Evolutionary conservation across 1,284 basidiomycete genomes (phyloP), one percentile per base, ranked within the genome.

Genomic region (Leccinum huronense): DNA sequence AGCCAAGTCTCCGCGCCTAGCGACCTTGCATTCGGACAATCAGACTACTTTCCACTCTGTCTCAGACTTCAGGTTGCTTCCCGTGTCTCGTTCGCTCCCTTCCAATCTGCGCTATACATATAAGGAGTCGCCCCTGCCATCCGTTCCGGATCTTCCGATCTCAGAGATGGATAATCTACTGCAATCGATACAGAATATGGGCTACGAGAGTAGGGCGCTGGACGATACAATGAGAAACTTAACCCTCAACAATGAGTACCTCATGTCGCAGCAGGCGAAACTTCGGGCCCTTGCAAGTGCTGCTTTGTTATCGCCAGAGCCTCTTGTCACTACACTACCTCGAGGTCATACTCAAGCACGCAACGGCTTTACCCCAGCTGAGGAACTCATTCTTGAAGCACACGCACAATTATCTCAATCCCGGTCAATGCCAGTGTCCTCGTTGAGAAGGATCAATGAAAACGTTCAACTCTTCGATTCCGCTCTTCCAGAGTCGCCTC

Each of bases 371-470:
- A 90, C 89, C 0, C 79, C 85, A 1, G 79, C 87, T 0, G 86
- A 90, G 70, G 86, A 87, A 71, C 81, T 85, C 66, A 84, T 90
- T 58, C 80, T 90, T 67, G 85, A 86, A 65, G 82, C 83, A 3
- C 86, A 88, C 69, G 60, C 67, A 8, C 67, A 67, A 27, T 11
- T 64, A 36, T 34, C 69, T 6, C 62, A 55, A 36, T 19, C 66
- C 11, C 48, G 58, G 19, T 42, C 65, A 4, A n/a, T 61, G 30
- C 60, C 60, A 3, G 45, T 60, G 1, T 16, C 64, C 14, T 62
- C 61, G 8, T 31, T 51, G 51, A 62, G 67, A 60, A 64, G 59
- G 42, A 33, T 61, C 14, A 64, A 66, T 36, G 40, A 62, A 16
- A 66, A 57, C 23, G 4, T 33, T 38, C 64, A 38, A 30, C 36